Conservation (phyloP, 306 rosid species). For the Vicia faba region DNA sequence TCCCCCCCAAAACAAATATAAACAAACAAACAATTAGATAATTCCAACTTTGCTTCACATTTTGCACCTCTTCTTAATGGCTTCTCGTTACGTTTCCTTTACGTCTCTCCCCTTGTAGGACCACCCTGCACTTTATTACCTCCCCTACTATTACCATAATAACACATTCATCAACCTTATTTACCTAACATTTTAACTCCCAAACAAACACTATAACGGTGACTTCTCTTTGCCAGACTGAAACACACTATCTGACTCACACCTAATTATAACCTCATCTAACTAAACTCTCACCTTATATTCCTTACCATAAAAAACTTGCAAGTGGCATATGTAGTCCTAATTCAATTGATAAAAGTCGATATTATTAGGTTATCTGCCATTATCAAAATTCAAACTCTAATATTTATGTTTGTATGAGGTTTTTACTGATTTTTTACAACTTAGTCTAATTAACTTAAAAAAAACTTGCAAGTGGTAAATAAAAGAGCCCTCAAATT, state of each 20-base stretch:
- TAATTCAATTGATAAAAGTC: no score
- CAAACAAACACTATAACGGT: neutral
- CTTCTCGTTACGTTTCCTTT: conserved; percentile 38
- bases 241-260: conserved; percentile 22
- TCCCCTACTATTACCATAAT: neutral
- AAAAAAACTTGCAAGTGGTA: no score
- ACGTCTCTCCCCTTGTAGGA: conserved; percentile 30
- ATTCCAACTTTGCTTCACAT: conserved; percentile 26
- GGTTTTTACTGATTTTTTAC: no score
- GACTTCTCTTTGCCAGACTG: neutral
- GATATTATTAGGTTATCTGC: no score
- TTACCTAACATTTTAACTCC: neutral
- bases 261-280: neutral
- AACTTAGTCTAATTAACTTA: no score
- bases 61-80: conserved; percentile 8
- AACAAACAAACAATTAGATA: conserved; percentile 19
- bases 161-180: neutral
- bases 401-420: no score
- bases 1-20: conserved; percentile 11
- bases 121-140: conserved; percentile 23
- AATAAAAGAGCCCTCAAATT: no score
- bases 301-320: neutral
- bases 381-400: no score
- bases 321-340: no score
- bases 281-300: neutral